A percentile compares a stretch with the other conserved stretches of the same genome.
These are phyloP conservation scores for Wallacemonas rigidus DNA, from an alignment of 208 protist genomes.

Conservation along the genomic window DNA sequence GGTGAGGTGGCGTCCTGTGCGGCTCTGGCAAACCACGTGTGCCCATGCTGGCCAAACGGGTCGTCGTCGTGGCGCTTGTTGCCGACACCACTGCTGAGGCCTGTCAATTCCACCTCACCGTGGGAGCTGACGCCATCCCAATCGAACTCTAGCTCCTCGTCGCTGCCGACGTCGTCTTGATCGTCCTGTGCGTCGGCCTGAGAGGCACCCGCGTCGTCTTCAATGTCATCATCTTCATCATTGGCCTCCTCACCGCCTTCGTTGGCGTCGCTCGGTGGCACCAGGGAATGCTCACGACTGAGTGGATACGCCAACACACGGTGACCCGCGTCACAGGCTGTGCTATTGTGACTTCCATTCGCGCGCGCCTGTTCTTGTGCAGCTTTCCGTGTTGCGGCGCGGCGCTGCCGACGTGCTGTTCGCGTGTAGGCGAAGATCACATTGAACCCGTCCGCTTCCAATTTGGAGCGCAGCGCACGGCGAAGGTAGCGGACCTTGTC, in stretches of 20 bases:
- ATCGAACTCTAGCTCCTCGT: constrained; percentile 10
- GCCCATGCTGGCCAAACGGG: neutral
- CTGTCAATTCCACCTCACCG: neutral
- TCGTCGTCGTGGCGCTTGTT: constrained; percentile 5
- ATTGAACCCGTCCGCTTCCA: constrained; percentile 35
- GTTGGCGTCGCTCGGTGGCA: constrained; percentile 12
- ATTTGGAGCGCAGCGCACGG: constrained; percentile 30
- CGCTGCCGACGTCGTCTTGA: constrained; percentile 14
- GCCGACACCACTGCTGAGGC: neutral
- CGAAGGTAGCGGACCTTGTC: constrained; percentile 39
- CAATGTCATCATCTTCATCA: constrained; percentile 10
- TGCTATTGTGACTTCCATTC: constrained; percentile 6
- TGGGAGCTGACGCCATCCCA: constrained; percentile 1
- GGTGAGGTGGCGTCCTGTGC: neutral
- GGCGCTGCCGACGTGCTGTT: constrained; percentile 28
- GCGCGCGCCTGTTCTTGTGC: constrained; percentile 19
- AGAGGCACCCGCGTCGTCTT: neutral
- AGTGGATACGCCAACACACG: neutral
- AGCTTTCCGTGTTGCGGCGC: constrained; percentile 22
- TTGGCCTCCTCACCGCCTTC: constrained; percentile 9
- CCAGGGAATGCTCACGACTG: neutral
- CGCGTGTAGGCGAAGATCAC: constrained; percentile 49
- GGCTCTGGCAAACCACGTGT: neutral
- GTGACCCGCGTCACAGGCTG: constrained; percentile 13
- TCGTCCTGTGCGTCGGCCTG: neutral